Evolutionary conservation across 495 filamentous ascomycete species (phyloP), one percentile per base, ranked within the genome.

Genomic region (Penicillium soppii): DNA sequence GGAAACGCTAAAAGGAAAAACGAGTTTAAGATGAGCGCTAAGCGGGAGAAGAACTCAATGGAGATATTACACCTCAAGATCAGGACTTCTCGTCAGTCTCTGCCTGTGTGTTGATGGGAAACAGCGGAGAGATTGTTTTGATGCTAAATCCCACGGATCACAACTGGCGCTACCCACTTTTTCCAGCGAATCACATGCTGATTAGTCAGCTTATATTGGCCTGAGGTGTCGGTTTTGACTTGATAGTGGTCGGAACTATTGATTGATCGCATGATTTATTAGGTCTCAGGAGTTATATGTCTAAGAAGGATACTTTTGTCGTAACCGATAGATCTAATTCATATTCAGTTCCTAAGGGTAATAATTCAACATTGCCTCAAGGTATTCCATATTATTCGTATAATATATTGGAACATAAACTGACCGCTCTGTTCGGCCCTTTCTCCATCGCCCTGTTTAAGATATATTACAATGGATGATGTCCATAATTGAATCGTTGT

Each of bases 141-240:
- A 66, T 72, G 65, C 67, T 65, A 68, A 72, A 70, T 72, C 44
- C 70, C 67, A 73, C 70, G 65, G 67, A 61, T 66, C 63, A 56
- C 41, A n/a, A 27, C 32, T 57, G 61, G 56, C 66, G 57, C 70
- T 70, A 72, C 27, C 39, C 43, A 17, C 17, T 20, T 39, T 48
- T 48, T 10, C 5, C 33, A 50, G 47, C 69, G 64, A 72, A 71
- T 74, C 66, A 66, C 7, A 19, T 27, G 13, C 20, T 3, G 53
- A 47, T 61, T 58, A 63, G 48, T 19, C 58, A 57, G 61, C 54
- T 19, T 16, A 12, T 45, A 8, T 3, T 12, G 48, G 50, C 62
- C 57, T 68, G 8, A 58, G 55, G 60, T 55, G 16, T 26, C 5
- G 17, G 7, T 22, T 3, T 21, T 2, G 10, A 44, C 17, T n/a